Percentiles rank a stretch among this genome's conserved stretches.
phyloP scores from a whole-genome alignment of 345 rosid genomes.

The Eutrema heterophyllum region DNA sequence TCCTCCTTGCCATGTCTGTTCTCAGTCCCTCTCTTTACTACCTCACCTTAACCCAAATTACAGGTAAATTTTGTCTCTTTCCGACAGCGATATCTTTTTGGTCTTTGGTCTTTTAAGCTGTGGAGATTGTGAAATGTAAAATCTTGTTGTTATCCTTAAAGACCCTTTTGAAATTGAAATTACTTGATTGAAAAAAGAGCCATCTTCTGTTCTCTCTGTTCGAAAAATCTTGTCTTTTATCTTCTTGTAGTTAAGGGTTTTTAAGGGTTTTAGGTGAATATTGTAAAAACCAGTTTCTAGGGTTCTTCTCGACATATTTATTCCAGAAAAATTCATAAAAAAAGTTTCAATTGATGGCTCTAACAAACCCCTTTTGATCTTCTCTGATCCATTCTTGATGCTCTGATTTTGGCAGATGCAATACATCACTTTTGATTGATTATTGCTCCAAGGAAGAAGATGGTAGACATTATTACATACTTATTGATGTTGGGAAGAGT shows the following conservation, averaged over 20 bases:
- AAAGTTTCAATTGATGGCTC: not conserved
- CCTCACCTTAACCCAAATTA: constrained; percentile 83
- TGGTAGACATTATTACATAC: constrained; percentile 55
- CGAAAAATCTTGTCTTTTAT: not conserved
- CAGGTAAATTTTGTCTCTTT: constrained; percentile 40
- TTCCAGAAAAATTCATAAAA: not conserved
- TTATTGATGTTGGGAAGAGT: constrained; percentile 93
- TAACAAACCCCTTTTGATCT: not conserved
- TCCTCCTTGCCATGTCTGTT: constrained; percentile 86
- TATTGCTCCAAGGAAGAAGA: constrained; percentile 41
- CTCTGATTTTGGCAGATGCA: constrained; percentile 58
- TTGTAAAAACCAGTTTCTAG: not conserved
- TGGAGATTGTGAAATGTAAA: not conserved
- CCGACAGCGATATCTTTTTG: not conserved
- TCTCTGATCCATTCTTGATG: not conserved
- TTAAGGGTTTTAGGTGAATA: not conserved
- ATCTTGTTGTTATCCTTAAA: not conserved
- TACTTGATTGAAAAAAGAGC: not conserved
- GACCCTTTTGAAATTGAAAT: not conserved
- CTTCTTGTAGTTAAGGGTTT: not conserved
- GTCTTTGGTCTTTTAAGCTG: not conserved
- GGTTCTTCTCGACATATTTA: not conserved
- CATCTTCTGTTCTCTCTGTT: not conserved
- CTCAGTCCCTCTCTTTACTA: constrained; percentile 52
- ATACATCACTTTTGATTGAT: constrained; percentile 89